Evolutionary conservation across 257 asterid species (phyloP), one percentile per base, ranked within the genome.

Genomic region (Osmanthus fragrans): DNA sequence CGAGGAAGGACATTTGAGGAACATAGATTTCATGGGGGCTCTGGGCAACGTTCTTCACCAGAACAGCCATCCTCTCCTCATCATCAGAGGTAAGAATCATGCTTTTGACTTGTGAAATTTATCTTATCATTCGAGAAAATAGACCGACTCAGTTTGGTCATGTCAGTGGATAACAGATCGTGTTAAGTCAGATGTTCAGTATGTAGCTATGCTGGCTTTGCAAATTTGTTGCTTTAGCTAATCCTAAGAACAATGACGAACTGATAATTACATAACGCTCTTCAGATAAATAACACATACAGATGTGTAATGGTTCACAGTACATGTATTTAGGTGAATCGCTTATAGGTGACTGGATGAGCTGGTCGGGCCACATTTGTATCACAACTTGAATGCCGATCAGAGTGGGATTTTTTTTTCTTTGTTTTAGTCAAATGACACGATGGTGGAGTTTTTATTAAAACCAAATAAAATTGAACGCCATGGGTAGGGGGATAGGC

Each of bases 11-110:
- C 82, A 32, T 85, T 82, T 25, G 87, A 87, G 65, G 86, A 87
- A 37, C 84, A 81, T 29, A 81, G 90, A 45, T 79, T 80, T 72
- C 88, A 49, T 74, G 87, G 83, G 30, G 79, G 76, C 69, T 73
- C 87, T 45, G 85, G 75, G 72, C 87, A 68, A 72, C 85, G 74
- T 63, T 85, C 89, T 71, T 80, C 88, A 37, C 80, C 85, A 5
- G 90, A 87, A 67, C 89, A 74, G 34, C 89, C 90, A 51, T 82
- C 89, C 77, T 87, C 89, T 21, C 87, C 90, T 37, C 84, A 71
- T 69, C 83, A 81, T 74, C 82, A 79, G 60, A 79, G 83, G 90
- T 87, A 84, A 66, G 32, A 32, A 45, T 49, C 47, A 8, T 71
- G 25, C 54, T 66, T 66, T 78, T 65, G 33, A 58, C 10, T 29